Evolutionary conservation across 1,284 basidiomycete species (phyloP), one percentile per base, ranked within the genome.

Genomic region (Boletus austroedulis): DNA sequence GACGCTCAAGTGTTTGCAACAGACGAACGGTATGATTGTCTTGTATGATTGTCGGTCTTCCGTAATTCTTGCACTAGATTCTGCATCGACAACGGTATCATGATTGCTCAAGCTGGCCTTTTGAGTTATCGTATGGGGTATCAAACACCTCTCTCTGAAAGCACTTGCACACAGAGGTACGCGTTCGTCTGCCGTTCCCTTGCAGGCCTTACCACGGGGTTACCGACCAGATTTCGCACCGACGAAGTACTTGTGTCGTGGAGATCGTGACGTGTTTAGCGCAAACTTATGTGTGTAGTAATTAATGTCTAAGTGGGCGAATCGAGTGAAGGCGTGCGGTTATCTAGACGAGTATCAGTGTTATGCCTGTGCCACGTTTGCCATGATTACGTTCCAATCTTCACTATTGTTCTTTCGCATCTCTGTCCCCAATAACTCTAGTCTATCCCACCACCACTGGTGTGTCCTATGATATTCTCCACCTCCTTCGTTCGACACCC

Each of bases 11-110:
- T 99, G 10, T 99, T 98, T 74, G 94, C 95, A 0, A 99, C 94
- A 0, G 97, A 99, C 74, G 95, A 98, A 76, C 82, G 94, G 94
- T 93, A 64, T 58, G 80, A 64, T 53, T 23, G 5, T 45, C 41
- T 36, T 53, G 40, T 11, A 36, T 11, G 12, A 46, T 34, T 34
- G 41, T 34, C 41, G 29, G 31, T n/a, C 7, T 12, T 34, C 50
- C 41, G 45, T 62, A 21, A 61, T 44, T 46, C 28, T 61, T 50
- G 53, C 47, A 19, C 8, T 65, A 96, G 95, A 56, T 98, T 97
- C 75, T 98, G 96, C 75, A 98, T 99, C 62, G 97, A 99, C 75
- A 99, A 99, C 69, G 97, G 97, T 4, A 96, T 99, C 69, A 99
- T 99, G 97, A 99, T 99, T 57, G 97, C 97, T 1, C 97, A 99